phyloP scores from a whole-genome alignment of 1,284 basidiomycete genomes.

The Cutaneotrichosporon sp. region DNA sequence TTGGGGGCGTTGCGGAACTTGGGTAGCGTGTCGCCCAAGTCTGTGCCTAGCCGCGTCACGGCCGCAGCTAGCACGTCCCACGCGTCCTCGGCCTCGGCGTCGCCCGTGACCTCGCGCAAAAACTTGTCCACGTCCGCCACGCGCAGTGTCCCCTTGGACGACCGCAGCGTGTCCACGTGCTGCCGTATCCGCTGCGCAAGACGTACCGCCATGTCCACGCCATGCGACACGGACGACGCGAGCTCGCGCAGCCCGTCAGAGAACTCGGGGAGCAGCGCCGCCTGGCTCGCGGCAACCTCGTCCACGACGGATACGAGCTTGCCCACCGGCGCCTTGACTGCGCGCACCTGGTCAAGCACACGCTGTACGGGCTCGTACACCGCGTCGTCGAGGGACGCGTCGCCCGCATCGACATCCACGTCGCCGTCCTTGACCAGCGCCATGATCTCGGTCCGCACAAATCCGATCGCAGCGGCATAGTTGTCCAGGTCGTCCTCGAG shows the following conservation, averaged over 20 bases:
- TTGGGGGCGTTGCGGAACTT: slow-evolving; percentile 70
- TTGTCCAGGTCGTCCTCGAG: slow-evolving; percentile 88
- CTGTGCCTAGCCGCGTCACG: slow-evolving; percentile 63
- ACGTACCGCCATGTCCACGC: slow-evolving; percentile 86
- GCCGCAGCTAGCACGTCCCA: slow-evolving; percentile 73
- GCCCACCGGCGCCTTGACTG: slow-evolving; percentile 73
- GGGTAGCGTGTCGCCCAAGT: slow-evolving; percentile 65
- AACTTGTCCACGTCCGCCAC: slow-evolving; percentile 64
- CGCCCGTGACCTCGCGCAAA: slow-evolving; percentile 62
- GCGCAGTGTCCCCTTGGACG: slow-evolving; percentile 69
- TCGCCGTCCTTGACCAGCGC: slow-evolving; percentile 68
- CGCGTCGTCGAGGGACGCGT: slow-evolving; percentile 63
- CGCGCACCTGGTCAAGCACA: slow-evolving; percentile 72
- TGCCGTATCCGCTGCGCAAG: slow-evolving; percentile 79
- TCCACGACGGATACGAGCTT: slow-evolving; percentile 80
- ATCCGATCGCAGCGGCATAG: slow-evolving; percentile 79
- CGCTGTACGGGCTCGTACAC: slow-evolving; percentile 75
- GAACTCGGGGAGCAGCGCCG: slow-evolving; percentile 65
- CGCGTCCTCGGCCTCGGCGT: slow-evolving; percentile 49
- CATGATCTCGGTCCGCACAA: slow-evolving; percentile 77
- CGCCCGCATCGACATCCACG: slow-evolving; percentile 64
- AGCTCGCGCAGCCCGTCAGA: slow-evolving; percentile 66
- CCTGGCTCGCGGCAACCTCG: slow-evolving; percentile 64
- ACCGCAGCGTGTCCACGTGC: slow-evolving; percentile 68
- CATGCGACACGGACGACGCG: slow-evolving; percentile 66